phyloP scores from a whole-genome alignment of 2,329 filamentous ascomycete species.

The Fusarium equiseti region DNA sequence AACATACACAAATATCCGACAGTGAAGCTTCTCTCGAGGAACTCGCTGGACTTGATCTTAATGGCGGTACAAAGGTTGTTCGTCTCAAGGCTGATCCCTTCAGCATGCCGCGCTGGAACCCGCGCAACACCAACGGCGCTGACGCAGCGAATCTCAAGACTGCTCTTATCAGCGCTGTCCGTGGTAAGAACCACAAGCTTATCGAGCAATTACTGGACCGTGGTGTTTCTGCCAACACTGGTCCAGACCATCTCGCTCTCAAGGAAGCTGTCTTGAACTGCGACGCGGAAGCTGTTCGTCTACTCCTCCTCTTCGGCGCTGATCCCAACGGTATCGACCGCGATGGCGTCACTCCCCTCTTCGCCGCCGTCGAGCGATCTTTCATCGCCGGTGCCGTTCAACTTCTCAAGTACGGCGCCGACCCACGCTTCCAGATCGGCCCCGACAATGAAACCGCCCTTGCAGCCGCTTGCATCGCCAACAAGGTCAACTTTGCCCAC shows the following conservation, averaged over 20 bases:
- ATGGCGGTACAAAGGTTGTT: slow-evolving; percentile 56
- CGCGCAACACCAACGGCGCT: slow-evolving; percentile 58
- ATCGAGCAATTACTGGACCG: slow-evolving; percentile 69
- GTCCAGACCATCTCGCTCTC: slow-evolving; percentile 61
- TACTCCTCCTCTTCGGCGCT: slow-evolving; percentile 68
- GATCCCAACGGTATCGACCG: slow-evolving; percentile 66
- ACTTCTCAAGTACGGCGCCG: slow-evolving; percentile 74
- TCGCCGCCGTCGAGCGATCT: slow-evolving; percentile 62
- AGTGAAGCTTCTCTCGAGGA: slow-evolving; percentile 50
- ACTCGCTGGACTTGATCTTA: slow-evolving; percentile 56
- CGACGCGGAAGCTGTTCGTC: slow-evolving; percentile 66
- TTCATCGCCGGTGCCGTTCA: slow-evolving; percentile 69
- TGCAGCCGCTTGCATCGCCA: slow-evolving; percentile 61
- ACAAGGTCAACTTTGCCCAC: slow-evolving; percentile 68
- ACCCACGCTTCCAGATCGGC: slow-evolving; percentile 65
- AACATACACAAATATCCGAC: slow-evolving; percentile 43
- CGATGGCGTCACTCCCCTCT: slow-evolving; percentile 64
- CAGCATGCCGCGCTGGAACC: slow-evolving; percentile 64
- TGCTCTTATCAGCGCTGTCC: slow-evolving; percentile 66
- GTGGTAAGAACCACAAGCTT: slow-evolving; percentile 67
- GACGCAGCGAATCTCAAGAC: slow-evolving; percentile 60
- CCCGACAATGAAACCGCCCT: slow-evolving; percentile 67
- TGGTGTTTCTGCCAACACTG: slow-evolving; percentile 65
- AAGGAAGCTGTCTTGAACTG: slow-evolving; percentile 64
- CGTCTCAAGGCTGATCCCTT: slow-evolving; percentile 64